Base-by-base conservation (phyloP, 345 rosid species). In the Atalantia buxifolia region DNA sequence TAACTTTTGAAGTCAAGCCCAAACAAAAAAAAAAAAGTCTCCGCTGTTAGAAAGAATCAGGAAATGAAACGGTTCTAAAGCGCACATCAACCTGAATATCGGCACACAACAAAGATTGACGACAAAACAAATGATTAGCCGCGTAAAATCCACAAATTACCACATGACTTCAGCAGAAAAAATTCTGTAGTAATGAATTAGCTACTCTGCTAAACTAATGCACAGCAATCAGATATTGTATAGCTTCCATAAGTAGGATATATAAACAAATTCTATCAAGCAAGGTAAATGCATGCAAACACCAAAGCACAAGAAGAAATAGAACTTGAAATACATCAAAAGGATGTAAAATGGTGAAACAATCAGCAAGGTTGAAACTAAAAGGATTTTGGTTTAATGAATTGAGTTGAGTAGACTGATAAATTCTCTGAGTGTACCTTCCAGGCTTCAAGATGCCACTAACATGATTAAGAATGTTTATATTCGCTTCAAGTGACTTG, bases 391-490 rank as follows among this genome's bases (percentile, higher is more conserved):
- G 19, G 69, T 24, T 50, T 45, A 45, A 45, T 12, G 18, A 45
- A 45, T 45, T 12, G 50, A 45, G 50, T 45, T 45, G 5, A 45
- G 50, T 45, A 45, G 50, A 45, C 1, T 12, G 50, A 45, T 12
- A 12, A 45, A 45, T 45, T 45, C 50, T 45, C n/a, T 53, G 18
- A 1, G 7, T 70, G 10, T 76, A 91, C 98, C 94, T 89, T 88
- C 90, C 88, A 4, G 98, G 95, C 42, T 83, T 89, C 40, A 92
- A 79, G 73, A 84, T 77, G 61, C 95, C 97, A 9, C 82, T 88
- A 24, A 82, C 89, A 82, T 83, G 86, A 55, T 79, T 82, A n/a
- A 92, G 81, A 74, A 94, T 82, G 79, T 76, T 86, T 67, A 91
- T 88, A 71, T 86, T 90, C 25, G 91, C 90, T 78, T 81, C 83